A percentile compares a stretch with the other conserved stretches of the same genome.
Evolutionary conservation across 2,329 filamentous ascomycete species (phyloP).

Genomic region (Arthrobotrys sphaeroides): DNA sequence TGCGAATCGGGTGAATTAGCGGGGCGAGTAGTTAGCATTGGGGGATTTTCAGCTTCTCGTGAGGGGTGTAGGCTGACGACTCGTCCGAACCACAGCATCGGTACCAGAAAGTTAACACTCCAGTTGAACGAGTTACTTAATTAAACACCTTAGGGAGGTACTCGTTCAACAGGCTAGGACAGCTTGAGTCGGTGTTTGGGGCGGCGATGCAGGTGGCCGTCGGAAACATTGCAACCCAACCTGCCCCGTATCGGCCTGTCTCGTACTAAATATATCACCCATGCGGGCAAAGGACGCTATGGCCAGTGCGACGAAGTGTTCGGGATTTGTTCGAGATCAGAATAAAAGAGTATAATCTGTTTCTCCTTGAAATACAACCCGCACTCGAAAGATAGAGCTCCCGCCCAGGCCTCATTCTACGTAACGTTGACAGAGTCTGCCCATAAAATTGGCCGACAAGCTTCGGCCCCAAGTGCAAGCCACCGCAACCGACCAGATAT

Average conservation of each 20-base stretch:
- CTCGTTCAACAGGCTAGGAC: too few species aligned
- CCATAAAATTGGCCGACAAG: too few species aligned
- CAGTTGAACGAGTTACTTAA: too few species aligned
- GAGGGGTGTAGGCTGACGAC: background rate
- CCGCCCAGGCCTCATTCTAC: too few species aligned
- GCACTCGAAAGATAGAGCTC: too few species aligned
- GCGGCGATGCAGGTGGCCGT: slow-evolving; percentile 20
- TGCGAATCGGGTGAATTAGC: slow-evolving; percentile 5
- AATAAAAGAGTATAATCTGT: too few species aligned
- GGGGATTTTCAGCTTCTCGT: background rate
- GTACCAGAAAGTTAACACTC: too few species aligned
- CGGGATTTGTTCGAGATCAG: background rate
- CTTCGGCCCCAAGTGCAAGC: too few species aligned
- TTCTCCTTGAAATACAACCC: too few species aligned
- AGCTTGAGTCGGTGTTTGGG: background rate
- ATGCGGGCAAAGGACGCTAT: background rate
- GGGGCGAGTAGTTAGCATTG: background rate
- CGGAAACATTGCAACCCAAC: background rate
- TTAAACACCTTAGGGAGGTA: too few species aligned
- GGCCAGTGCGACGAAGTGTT: background rate
- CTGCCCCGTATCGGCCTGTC: background rate
- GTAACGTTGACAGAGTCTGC: too few species aligned
- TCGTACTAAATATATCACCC: slow-evolving; percentile 2
- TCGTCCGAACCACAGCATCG: background rate
- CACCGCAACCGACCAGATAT: too few species aligned